A percentile compares a stretch with the other conserved stretches of the same genome.
These are phyloP conservation scores for Sphagnurus paluster DNA, from an alignment of 1,284 basidiomycete genomes.

Conservation along the genomic window DNA sequence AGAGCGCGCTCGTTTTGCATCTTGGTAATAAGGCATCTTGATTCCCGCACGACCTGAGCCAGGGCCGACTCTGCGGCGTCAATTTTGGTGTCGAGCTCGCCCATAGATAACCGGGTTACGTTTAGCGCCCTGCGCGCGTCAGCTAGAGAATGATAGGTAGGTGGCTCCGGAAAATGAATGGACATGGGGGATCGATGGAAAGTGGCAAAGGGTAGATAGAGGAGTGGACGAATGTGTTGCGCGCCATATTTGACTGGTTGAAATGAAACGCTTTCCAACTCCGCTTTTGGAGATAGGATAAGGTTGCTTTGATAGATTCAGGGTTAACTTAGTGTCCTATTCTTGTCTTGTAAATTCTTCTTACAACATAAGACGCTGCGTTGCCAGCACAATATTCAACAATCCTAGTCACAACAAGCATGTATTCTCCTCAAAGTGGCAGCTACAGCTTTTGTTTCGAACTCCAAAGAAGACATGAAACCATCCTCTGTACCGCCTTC, in stretches of 20 bases:
- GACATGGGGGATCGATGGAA: constrained; percentile 15
- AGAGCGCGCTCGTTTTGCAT: constrained; percentile 47
- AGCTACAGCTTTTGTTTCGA: not conserved
- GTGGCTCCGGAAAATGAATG: constrained; percentile 47
- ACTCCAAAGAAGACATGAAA: not conserved
- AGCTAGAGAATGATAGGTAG: constrained; percentile 49
- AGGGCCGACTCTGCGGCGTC: constrained; percentile 50
- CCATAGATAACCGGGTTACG: constrained; percentile 32
- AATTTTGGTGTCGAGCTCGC: constrained; percentile 39
- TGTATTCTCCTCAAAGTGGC: too few species aligned
- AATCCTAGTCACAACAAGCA: too few species aligned
- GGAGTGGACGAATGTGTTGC: constrained; percentile 4
- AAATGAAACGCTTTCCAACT: constrained; percentile 19
- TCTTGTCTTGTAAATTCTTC: not conserved
- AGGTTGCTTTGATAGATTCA: not conserved
- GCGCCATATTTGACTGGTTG: constrained; percentile 8
- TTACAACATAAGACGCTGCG: not conserved
- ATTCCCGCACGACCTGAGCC: constrained; percentile 56
- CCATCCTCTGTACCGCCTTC: too few species aligned
- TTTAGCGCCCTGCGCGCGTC: constrained; percentile 47
- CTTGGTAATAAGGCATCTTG: constrained; percentile 49
- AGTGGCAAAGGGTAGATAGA: constrained; percentile 8
- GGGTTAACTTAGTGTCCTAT: not conserved
- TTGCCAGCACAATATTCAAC: not conserved
- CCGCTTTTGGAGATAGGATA: constrained; percentile 16